Percentiles rank a stretch among this genome's conserved stretches.
Evolutionary conservation across 768 basidiomycete genomes (phyloP).

Genomic region (Hericium alpestre): DNA sequence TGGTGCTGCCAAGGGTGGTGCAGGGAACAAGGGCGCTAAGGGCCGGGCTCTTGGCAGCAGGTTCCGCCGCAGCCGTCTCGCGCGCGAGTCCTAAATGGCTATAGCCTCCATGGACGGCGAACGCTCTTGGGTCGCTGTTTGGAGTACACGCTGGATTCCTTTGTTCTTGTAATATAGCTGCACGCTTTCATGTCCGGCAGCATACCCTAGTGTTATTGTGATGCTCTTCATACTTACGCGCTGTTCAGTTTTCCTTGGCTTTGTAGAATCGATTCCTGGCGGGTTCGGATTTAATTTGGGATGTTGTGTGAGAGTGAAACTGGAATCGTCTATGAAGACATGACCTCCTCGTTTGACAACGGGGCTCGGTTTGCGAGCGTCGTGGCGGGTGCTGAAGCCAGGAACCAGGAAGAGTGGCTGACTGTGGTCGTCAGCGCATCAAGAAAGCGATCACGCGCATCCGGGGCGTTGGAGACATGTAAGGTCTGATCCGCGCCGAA

Average conservation of each 20-base stretch:
- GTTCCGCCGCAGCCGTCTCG: constrained; percentile 1
- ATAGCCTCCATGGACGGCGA: background rate
- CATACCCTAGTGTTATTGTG: constrained; percentile 7
- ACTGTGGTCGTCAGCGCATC: no score
- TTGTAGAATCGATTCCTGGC: constrained; percentile 6
- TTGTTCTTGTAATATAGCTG: background rate
- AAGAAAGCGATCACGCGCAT: no score
- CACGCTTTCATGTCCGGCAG: background rate
- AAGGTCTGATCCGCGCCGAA: no score
- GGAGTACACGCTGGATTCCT: background rate
- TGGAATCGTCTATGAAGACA: background rate
- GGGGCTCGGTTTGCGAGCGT: no score
- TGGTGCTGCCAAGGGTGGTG: constrained; percentile 5
- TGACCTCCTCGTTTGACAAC: no score
- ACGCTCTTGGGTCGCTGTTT: background rate
- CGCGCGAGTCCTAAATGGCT: constrained; percentile 2
- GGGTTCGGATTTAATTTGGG: constrained; percentile 6
- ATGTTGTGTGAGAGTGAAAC: background rate
- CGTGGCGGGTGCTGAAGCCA: no score
- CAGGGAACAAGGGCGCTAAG: constrained; percentile 1
- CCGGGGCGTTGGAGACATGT: no score
- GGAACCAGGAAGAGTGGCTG: no score
- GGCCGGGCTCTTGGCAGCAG: background rate
- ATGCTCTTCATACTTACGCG: background rate
- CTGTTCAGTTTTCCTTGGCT: constrained; percentile 7